A percentile compares a stretch with the other conserved stretches of the same genome.
These are phyloP conservation scores for Fraxinus americana DNA, from an alignment of 257 asterid genomes.

Conservation along the genomic window DNA sequence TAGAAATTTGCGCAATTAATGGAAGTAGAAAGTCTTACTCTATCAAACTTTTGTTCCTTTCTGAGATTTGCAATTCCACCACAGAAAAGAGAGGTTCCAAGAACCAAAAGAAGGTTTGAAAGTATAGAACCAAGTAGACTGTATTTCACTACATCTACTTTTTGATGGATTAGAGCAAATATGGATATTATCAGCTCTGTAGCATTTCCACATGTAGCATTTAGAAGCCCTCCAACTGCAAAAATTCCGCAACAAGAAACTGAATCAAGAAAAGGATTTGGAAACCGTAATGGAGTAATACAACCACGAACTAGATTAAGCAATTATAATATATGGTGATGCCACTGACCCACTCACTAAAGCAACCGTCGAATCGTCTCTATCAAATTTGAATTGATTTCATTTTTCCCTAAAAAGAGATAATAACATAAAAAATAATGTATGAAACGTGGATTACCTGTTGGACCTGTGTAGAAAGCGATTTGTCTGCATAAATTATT, in stretches of 20 bases:
- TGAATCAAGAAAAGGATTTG: not conserved
- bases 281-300: not conserved
- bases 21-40: conserved; percentile 40
- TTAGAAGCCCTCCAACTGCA: conserved; percentile 94
- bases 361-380: too few species aligned
- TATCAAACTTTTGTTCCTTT: conserved; percentile 65
- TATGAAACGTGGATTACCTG: conserved; percentile 48
- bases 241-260: not conserved
- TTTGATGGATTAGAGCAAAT: conserved; percentile 61
- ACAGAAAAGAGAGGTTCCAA: conserved; percentile 81
- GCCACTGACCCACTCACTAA: too few species aligned
- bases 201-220: conserved; percentile 97
- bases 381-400: not conserved
- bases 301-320: not conserved
- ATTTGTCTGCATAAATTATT: conserved; percentile 66
- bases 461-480: conserved; percentile 86
- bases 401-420: not conserved
- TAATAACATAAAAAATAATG: not conserved
- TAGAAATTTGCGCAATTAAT: not conserved
- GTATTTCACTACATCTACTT: conserved; percentile 79
- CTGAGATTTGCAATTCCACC: conserved; percentile 78
- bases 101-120: conserved; percentile 88
- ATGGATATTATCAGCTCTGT: conserved; percentile 89
- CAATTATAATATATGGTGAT: too few species aligned
- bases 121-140: conserved; percentile 87